Evolutionary conservation across 2,329 filamentous ascomycete species (phyloP), one percentile per base, ranked within the genome.

Genomic region (Penicillium sp.): DNA sequence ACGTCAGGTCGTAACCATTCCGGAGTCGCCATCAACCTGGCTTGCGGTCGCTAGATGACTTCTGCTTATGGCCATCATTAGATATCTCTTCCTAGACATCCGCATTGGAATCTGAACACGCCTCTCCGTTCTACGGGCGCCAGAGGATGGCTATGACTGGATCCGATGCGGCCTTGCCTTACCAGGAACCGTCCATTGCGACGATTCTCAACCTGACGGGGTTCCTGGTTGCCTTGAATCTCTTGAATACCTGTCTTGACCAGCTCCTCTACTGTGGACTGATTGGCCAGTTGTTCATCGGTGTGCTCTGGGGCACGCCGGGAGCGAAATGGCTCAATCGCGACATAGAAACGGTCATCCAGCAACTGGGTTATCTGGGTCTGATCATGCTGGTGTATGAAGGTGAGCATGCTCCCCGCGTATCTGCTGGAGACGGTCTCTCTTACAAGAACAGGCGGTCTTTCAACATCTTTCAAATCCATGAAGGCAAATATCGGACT

Each of bases 341-440:
- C 0, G 66, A 73, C 3, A 62, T 71, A 1, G 74, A 89, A 61
- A 56, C 73, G 13, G 70, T 72, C 0, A 69, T 86, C 18, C 74
- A 83, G 15, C 75, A 84, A 43, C 60, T 89, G 1, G 86, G 86
- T 0, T 90, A 89, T 56, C 63, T 89, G 0, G 85, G 86, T 0
- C 60, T 89, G n/a, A 74, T 89, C 5, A 64, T 87, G 17, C 65
- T 89, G 1, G 83, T 89, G 0, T 88, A 80, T 57, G 81, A 88
- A 70, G 83, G 80, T 75, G 39, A 40, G 43, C 41, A 4, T 19
- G 16, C 3, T 7, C 17, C 18, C 7, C 11, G 14, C n/a, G n/a
- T n/a, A n/a, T n/a, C n/a, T n/a, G n/a, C n/a, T n/a, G n/a, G n/a
- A n/a, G n/a, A n/a, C n/a, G n/a, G n/a, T n/a, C n/a, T n/a, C n/a